A percentile compares a stretch with the other conserved stretches of the same genome.
These are phyloP conservation scores for Falciphora oryzae DNA, from an alignment of 2,329 filamentous ascomycete species.

Conservation along the genomic window DNA sequence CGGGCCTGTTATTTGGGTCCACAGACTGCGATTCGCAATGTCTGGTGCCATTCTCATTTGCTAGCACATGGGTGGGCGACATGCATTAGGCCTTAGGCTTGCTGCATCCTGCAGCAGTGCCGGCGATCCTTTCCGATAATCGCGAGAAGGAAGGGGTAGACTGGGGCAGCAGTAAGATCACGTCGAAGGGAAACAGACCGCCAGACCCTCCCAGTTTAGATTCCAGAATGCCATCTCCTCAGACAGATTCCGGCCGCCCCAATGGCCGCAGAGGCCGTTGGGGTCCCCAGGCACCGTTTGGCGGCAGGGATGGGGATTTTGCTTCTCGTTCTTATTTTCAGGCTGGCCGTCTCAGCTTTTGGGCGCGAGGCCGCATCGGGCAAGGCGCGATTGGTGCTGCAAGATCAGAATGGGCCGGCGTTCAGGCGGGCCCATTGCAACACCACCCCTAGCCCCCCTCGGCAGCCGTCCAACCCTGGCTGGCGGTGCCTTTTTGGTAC, in stretches of 20 bases:
- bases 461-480: neutral
- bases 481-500: neutral
- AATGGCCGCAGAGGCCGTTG: neutral
- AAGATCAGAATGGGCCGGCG: neutral
- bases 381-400: neutral
- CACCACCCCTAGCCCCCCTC: neutral
- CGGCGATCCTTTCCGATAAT: neutral
- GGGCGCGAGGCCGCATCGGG: neutral
- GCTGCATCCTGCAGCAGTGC: neutral
- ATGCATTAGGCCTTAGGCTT: neutral
- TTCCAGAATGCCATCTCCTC: no score
- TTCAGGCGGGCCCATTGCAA: neutral
- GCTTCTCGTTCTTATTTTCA: neutral
- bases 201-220: neutral
- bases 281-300: neutral
- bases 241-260: no score
- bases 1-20: neutral
- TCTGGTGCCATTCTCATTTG: neutral
- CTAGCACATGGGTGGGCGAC: neutral
- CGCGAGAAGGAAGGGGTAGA: neutral
- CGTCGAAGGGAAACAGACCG: neutral
- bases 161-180: neutral
- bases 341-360: neutral
- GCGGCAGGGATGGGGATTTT: neutral
- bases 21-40: neutral